Base-by-base conservation (phyloP, 1,284 basidiomycete species). In the Cryptococcus jaspeensis region DNA sequence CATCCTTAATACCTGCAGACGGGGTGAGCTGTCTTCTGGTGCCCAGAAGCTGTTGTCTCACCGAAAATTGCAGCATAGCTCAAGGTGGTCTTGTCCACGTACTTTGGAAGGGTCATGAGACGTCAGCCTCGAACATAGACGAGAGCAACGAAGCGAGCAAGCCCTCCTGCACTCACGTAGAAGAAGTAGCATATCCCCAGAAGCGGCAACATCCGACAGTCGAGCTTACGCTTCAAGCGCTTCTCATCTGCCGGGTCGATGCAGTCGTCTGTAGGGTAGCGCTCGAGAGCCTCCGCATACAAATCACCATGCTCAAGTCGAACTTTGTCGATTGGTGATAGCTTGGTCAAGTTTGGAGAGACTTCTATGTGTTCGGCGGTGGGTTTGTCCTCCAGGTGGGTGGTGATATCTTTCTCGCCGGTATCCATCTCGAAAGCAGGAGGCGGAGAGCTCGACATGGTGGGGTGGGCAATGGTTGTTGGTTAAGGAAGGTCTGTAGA, bases 61-160 rank as follows among this genome's bases (percentile, higher is more conserved):
- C 28, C 73, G 55, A 74, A 76, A 43, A 77, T 74, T 32, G 72
- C 74, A 36, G 75, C 74, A 51, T 78, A 78, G 16, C 63, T 66
- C 25, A 72, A 55, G 0, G 73, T 75, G 15, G 74, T 76, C 59
- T 73, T 74, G 63, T 72, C 72, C 22, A 72, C 70, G 47, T 74
- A 71, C 65, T 66, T 5, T 5, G 36, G 5, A 16, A 1, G 42
- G 36, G 7, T 38, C 37, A 38, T 38, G 37, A 38, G 16, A 38
- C 9, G 16, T 38, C 9, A 16, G 37, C 37, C 37, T 39, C n/a
- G 38, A 12, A 12, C 12, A 12, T n/a, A 3, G 13, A 13, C 38
- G 15, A 41, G 15, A 41, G n/a, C 20, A 13, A 41, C 40, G 40
- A 20, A 16, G 22, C 16, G 7, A 42, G 40, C 40, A n/a, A 42